Base-by-base conservation (phyloP, 768 basidiomycete genomes). In the Tephrocybe sp. region DNA sequence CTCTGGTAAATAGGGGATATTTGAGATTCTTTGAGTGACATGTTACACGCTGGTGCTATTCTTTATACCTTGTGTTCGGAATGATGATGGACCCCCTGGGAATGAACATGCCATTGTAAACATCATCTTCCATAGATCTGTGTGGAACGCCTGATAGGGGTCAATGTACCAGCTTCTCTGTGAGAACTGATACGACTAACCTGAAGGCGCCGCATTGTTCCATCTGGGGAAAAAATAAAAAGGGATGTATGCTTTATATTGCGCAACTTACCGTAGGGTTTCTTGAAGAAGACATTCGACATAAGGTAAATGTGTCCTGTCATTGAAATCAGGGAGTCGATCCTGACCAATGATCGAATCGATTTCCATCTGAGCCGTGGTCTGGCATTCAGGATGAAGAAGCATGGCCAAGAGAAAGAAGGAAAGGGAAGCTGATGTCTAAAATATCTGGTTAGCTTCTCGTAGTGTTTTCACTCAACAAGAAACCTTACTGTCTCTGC, bases 331-430 rank as follows among this genome's bases (percentile, higher is more conserved):
- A 3, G 67, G 67, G 26, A 68, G 58, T 9, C 65, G 46, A 21
- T 53, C 54, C 8, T 24, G 10, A 9, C 64, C 64, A 11, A 63
- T 43, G n/a, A 65, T 57, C 3, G 33, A 15, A 48, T 66, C 67
- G 20, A 68, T 52, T 48, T 68, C 65, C 11, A 42, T 49, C 50
- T 68, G 67, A n/a, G 60, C 64, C 11, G 30, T 42, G 7, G 41
- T 33, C 50, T 65, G 66, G 20, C 58, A 41, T 17, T 62, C 57
- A 4, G 62, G 65, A 51, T 62, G 46, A 17, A 59, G 50, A 3
- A 56, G 33, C 63, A 65, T 67, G 6, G 57, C 65, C 14, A 64
- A 52, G 33, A 68, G 58, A 21, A 62, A 63, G 17, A 48, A 34
- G 3, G 62, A 42, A 0, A 63, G 48, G 17, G 57, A 54, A 11